Percentiles rank a stretch among this genome's conserved stretches.
Evolutionary conservation across 169 alveolate genomes (phyloP).

Genomic region (Plasmodium sp.): DNA sequence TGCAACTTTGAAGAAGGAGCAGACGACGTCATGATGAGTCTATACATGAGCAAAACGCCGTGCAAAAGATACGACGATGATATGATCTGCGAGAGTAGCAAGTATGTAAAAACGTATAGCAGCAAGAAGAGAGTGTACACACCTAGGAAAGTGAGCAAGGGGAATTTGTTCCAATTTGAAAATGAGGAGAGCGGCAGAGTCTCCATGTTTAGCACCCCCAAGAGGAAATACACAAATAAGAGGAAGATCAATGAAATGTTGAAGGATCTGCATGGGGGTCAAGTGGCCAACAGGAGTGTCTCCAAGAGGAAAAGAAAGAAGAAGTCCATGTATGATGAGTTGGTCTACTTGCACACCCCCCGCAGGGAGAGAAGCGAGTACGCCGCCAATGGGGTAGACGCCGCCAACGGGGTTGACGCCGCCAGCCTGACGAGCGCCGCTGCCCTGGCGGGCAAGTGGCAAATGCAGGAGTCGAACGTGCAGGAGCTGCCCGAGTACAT

Average conservation of each 20-base stretch:
- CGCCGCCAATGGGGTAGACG: background rate
- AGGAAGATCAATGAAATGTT: background rate
- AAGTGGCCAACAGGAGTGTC: background rate
- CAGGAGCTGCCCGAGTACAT: conserved; percentile 53
- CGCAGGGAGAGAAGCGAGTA: conserved; percentile 14
- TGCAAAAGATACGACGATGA: background rate
- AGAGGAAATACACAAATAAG: conserved; percentile 14
- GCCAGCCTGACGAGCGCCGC: background rate
- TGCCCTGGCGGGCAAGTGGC: conserved; percentile 17
- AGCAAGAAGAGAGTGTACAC: conserved; percentile 40
- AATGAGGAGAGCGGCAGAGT: background rate
- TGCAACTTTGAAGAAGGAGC: background rate
- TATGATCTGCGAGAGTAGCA: background rate
- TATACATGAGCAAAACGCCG: conserved; percentile 26
- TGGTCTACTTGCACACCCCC: conserved; percentile 22
- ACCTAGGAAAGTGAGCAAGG: conserved; percentile 10
- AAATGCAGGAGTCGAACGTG: conserved; percentile 51
- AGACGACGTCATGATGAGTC: conserved; percentile 13
- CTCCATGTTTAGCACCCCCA: conserved; percentile 35
- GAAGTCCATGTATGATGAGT: conserved; percentile 26
- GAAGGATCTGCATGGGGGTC: background rate
- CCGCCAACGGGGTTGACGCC: no score
- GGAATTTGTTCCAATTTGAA: background rate
- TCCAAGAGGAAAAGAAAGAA: conserved; percentile 5
- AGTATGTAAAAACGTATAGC: conserved; percentile 25